Evolutionary conservation across 176 grass and related monocot genomes (phyloP).

Genomic region (Rhynchospora pubera): DNA sequence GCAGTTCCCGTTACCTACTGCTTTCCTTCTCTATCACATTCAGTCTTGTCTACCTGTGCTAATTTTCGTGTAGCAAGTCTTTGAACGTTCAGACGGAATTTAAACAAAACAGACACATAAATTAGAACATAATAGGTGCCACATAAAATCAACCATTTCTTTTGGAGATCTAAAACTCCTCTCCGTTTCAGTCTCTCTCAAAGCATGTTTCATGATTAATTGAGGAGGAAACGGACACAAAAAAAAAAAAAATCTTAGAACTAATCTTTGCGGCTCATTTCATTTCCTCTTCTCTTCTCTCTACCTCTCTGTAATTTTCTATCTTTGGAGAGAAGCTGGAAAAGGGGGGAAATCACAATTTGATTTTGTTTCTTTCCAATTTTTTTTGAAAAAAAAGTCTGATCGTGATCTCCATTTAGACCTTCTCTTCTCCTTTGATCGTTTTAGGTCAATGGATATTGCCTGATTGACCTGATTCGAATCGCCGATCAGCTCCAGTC

Average conservation of each 20-base stretch:
- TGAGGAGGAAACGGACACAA: background rate
- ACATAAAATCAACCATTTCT: background rate
- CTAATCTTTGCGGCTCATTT: background rate
- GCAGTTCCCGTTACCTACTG: too few relatives aligned
- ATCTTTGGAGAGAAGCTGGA: slow-evolving; percentile 10
- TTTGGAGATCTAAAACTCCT: background rate
- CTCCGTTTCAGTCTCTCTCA: background rate
- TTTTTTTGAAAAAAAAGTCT: background rate
- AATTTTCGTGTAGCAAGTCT: background rate
- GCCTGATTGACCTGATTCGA: slow-evolving; percentile 11
- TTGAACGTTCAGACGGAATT: too few relatives aligned
- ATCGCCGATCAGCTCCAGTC: background rate
- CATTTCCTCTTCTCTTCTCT: background rate
- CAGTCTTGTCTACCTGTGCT: background rate
- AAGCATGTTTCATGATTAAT: background rate
- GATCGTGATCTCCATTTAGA: slow-evolving; percentile 5
- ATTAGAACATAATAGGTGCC: background rate
- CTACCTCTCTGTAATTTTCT: background rate
- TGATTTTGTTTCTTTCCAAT: background rate
- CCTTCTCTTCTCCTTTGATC: background rate
- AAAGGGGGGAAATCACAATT: slow-evolving; percentile 2
- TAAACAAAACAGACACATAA: too few relatives aligned
- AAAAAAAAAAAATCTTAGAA: too few relatives aligned
- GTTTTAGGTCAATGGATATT: background rate
- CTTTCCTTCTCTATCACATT: background rate